Percentiles rank a stretch among this genome's conserved stretches.
Conservation (phyloP, 2,329 filamentous ascomycete species). For the Aspergillus sp. region DNA sequence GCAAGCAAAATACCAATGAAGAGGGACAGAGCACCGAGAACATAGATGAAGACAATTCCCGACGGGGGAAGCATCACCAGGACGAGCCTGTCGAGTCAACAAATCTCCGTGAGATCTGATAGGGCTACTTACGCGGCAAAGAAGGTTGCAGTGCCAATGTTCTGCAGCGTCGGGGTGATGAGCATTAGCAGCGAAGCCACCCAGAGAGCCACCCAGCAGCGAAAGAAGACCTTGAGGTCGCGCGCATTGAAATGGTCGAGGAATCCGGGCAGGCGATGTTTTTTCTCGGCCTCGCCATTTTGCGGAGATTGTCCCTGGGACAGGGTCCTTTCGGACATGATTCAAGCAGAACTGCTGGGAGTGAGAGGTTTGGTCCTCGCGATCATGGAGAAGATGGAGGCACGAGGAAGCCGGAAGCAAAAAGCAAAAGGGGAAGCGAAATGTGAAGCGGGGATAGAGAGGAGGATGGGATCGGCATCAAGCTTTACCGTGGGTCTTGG, state of each 20-base stretch:
- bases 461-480: no score
- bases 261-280: conserved; percentile 8
- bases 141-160: conserved; percentile 47
- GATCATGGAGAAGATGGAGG: no score
- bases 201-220: conserved; percentile 49
- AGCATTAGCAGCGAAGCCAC: conserved; percentile 47
- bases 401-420: no score
- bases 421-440: no score
- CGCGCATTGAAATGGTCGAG: conserved; percentile 47
- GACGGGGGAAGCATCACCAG: conserved; percentile 48
- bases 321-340: not conserved
- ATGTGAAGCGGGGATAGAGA: no score
- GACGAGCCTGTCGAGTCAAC: conserved; percentile 26
- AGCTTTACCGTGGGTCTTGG: no score
- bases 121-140: conserved; percentile 28
- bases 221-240: conserved; percentile 48
- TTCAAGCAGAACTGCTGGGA: not conserved
- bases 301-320: not conserved
- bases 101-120: not conserved
- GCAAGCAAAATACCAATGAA: conserved; percentile 47
- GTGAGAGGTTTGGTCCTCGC: no score
- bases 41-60: conserved; percentile 46
- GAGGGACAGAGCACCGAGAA: conserved; percentile 43
- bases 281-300: not conserved
- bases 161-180: conserved; percentile 41